Evolutionary conservation across 495 filamentous ascomycete genomes (phyloP).

Genomic region (Penicillium salamii): DNA sequence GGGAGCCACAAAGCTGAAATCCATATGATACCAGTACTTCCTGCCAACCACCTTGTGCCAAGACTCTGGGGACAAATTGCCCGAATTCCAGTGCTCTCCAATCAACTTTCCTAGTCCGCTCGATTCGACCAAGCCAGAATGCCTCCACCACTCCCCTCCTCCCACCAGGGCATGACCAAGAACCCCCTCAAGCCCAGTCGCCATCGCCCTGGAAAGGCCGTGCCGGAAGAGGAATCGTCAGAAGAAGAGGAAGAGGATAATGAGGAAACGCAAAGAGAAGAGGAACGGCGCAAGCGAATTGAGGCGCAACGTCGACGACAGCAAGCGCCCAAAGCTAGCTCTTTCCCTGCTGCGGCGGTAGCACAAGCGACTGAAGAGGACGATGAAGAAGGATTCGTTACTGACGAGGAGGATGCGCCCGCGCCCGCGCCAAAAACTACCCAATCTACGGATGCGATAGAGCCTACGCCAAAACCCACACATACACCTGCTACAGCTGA

Average conservation of each 20-base stretch:
- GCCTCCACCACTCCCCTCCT: slow-evolving; percentile 54
- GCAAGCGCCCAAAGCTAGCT: slow-evolving; percentile 65
- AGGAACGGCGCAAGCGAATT: slow-evolving; percentile 29
- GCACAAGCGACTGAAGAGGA: slow-evolving; percentile 35
- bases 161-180: slow-evolving; percentile 86
- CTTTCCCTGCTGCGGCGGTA: slow-evolving; percentile 37
- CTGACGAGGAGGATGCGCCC: slow-evolving; percentile 52
- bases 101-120: background rate
- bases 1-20: no score
- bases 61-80: no score
- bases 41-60: no score
- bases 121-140: slow-evolving; percentile 45
- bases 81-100: no score
- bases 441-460: slow-evolving; percentile 8
- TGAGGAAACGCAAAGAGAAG: slow-evolving; percentile 43
- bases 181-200: slow-evolving; percentile 77
- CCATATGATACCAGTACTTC: no score
- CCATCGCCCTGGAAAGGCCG: slow-evolving; percentile 81
- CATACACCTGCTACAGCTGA: slow-evolving; percentile 36
- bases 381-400: slow-evolving; percentile 74
- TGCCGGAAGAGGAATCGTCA: slow-evolving; percentile 65
- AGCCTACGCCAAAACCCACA: slow-evolving; percentile 3
- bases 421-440: slow-evolving; percentile 32
- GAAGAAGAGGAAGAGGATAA: slow-evolving; percentile 52
- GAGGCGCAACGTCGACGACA: slow-evolving; percentile 31